Conservation (phyloP, 805 yeast species). For the Brettanomyces sp. region DNA sequence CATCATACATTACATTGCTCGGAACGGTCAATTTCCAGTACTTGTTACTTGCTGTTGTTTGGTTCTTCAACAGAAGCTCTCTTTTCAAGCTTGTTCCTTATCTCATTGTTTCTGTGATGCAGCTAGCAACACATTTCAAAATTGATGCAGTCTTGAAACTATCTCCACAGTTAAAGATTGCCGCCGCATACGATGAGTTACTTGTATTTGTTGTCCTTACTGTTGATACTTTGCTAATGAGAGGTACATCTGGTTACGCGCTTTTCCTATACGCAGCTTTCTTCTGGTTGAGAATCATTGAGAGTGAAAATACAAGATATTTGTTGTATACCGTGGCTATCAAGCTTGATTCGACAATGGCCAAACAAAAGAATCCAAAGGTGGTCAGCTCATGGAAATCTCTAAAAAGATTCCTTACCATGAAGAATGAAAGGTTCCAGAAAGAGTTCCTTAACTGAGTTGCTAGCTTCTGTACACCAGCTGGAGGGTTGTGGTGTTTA, state of each 20-base stretch:
- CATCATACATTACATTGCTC: conserved; percentile 53
- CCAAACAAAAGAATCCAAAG: conserved; percentile 35
- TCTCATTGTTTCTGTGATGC: conserved; percentile 47
- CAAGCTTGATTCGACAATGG: conserved; percentile 33
- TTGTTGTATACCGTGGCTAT: conserved; percentile 32
- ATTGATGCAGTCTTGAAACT: conserved; percentile 31
- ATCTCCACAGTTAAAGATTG: conserved; percentile 30
- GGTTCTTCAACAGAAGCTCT: conserved; percentile 60
- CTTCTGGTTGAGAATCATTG: conserved; percentile 65
- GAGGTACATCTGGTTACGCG: conserved; percentile 65
- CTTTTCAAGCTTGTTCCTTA: conserved; percentile 58
- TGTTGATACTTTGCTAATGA: conserved; percentile 50
- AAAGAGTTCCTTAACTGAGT: conserved; percentile 9
- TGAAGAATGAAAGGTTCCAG: conserved; percentile 29
- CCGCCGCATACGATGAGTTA: conserved; percentile 55
- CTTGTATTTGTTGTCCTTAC: conserved; percentile 42
- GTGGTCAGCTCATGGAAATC: conserved; percentile 31
- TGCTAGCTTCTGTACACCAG: not conserved
- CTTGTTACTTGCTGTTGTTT: conserved; percentile 41
- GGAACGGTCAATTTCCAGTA: conserved; percentile 74
- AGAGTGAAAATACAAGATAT: conserved; percentile 36
- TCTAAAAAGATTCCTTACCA: conserved; percentile 31
- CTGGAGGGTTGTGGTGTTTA: not conserved
- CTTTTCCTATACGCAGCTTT: conserved; percentile 46
- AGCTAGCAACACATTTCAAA: conserved; percentile 35